phyloP scores from a whole-genome alignment of 306 rosid genomes.

The Vigna mungo region DNA sequence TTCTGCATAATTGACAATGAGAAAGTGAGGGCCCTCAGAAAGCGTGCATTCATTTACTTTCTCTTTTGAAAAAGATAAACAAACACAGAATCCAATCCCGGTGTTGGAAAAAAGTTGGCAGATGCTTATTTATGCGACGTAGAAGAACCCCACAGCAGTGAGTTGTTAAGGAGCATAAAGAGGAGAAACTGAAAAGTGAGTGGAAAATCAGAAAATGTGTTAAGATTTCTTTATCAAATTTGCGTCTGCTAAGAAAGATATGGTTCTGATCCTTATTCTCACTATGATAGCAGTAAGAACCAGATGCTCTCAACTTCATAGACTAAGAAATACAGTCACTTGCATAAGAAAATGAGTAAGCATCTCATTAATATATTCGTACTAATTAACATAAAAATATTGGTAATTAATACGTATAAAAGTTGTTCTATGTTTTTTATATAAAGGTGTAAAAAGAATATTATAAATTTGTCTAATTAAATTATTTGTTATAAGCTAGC shows the following conservation, averaged over 20 bases:
- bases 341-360: no score
- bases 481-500: no score
- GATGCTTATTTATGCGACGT: constrained; percentile 9
- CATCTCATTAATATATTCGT: no score
- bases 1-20: not conserved
- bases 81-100: constrained; percentile 32
- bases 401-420: no score
- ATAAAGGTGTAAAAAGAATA: no score
- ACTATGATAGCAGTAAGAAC: constrained; percentile 41
- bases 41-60: not conserved
- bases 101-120: not conserved
- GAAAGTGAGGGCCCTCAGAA: constrained; percentile 6
- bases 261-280: constrained; percentile 41
- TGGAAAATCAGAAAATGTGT: constrained; percentile 26
- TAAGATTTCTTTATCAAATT: constrained; percentile 31
- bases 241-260: constrained; percentile 30
- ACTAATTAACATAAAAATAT: no score
- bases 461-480: no score
- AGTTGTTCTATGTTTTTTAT: no score
- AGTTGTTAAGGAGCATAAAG: constrained; percentile 29
- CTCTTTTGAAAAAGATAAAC: not conserved
- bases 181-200: not conserved
- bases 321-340: no score
- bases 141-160: constrained; percentile 28
- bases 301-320: constrained; percentile 37